A percentile compares a stretch with the other conserved stretches of the same genome.
Evolutionary conservation across 768 basidiomycete genomes (phyloP).

Genomic region (Mycena haematopus): DNA sequence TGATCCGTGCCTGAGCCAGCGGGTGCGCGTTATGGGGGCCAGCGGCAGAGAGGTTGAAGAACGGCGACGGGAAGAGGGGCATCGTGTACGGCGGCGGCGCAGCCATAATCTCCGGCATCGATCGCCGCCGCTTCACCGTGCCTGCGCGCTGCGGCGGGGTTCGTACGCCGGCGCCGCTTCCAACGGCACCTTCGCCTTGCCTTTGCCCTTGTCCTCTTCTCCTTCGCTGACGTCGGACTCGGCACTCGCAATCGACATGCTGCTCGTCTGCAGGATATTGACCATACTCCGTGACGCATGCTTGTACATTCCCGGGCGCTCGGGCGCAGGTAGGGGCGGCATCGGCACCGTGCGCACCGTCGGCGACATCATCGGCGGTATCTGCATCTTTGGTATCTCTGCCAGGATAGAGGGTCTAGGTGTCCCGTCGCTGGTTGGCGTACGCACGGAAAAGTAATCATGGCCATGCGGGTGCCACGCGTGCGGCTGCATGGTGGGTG

Average conservation of each 20-base stretch:
- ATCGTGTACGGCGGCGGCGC: conserved; percentile 74
- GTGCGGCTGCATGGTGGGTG: conserved; percentile 4
- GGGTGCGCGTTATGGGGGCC: conserved; percentile 22
- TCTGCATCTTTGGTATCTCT: no score
- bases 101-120: conserved; percentile 72
- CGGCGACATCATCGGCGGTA: conserved; percentile 24
- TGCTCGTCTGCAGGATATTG: conserved; percentile 49
- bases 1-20: conserved; percentile 37
- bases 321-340: conserved; percentile 20
- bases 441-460: conserved; percentile 31
- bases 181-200: conserved; percentile 3
- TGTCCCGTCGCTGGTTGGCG: conserved; percentile 31
- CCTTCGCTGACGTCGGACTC: background rate
- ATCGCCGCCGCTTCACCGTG: conserved; percentile 53
- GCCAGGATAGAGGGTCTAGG: background rate
- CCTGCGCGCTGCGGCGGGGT: conserved; percentile 34
- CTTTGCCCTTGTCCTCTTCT: background rate
- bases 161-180: conserved; percentile 43
- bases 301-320: conserved; percentile 58
- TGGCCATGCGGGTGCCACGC: conserved; percentile 19
- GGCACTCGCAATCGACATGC: conserved; percentile 21
- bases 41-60: conserved; percentile 1
- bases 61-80: conserved; percentile 41
- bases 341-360: conserved; percentile 29
- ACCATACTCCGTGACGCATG: conserved; percentile 70